Evolutionary conservation across 306 rosid genomes (phyloP), one percentile per base, ranked within the genome.

Genomic region (Trichosanthes truncata): DNA sequence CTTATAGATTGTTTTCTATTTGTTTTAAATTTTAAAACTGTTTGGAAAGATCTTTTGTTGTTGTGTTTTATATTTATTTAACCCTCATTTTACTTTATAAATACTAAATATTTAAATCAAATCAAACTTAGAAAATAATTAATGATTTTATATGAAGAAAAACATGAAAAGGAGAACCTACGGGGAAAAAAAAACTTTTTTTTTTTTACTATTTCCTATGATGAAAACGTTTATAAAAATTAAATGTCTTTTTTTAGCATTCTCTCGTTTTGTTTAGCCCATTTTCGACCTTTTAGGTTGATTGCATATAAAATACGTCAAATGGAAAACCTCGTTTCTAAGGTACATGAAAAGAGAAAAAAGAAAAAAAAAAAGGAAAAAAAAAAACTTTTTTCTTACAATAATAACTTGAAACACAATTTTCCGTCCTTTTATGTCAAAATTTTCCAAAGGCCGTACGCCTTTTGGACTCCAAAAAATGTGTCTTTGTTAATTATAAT

Each of bases 391-490:
- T 63, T 33, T 67, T n/a, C 2, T 7, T 26, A 49, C 6, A 46
- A 46, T 33, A 74, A 20, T 76, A 76, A 76, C 68, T 76, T 76
- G 0, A 76, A 76, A 76, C 51, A 76, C 68, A 76, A 76, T 76
- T 76, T 56, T 76, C 52, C 53, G 55, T 55, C 57, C 35, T 33
- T 76, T 35, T 23, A 76, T 36, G 15, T 56, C 36, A 55, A 76
- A 29, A 3, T 4, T 55, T 76, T 56, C 45, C n/a, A 48, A 74
- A 3, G 4, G 3, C 78, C 57, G 77, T 72, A 46, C 77, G 40
- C 20, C 53, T 49, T 72, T 74, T 48, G 61, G 77, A 17, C 21
- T 49, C 45, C 56, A 29, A 74, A 74, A 72, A 72, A 25, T 21
- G 25, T 40, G 33, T n/a, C 76, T 69, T 9, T 59, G 17, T 59